Conservation (phyloP, 1,284 basidiomycete genomes). For the Ustanciosporium gigantosporum region DNA sequence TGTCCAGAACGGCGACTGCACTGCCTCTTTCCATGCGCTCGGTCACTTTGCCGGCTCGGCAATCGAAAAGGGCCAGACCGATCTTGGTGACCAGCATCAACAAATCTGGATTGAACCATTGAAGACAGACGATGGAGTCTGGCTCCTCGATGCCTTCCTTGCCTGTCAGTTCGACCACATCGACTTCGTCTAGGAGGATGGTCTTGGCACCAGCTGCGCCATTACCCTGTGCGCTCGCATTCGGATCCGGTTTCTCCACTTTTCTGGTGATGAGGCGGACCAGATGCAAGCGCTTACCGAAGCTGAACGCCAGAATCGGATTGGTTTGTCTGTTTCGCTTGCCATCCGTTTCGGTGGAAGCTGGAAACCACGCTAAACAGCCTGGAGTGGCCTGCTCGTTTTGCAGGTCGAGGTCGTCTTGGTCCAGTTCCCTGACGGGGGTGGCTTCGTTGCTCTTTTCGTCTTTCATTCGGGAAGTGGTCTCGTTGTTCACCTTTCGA, state of each 20-base stretch:
- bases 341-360: slow-evolving; percentile 32
- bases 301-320: slow-evolving; percentile 51
- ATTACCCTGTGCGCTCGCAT: neutral
- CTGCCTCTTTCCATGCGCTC: slow-evolving; percentile 50
- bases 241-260: slow-evolving; percentile 8
- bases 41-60: slow-evolving; percentile 37
- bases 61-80: slow-evolving; percentile 42
- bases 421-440: neutral
- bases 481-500: slow-evolving; percentile 26
- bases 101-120: slow-evolving; percentile 63
- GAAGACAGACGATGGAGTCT: slow-evolving; percentile 62
- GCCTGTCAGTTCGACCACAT: slow-evolving; percentile 26
- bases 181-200: slow-evolving; percentile 21
- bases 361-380: slow-evolving; percentile 52
- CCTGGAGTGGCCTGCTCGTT: slow-evolving; percentile 6
- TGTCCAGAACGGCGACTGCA: slow-evolving; percentile 59
- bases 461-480: neutral
- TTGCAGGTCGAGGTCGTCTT: neutral
- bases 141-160: slow-evolving; percentile 37
- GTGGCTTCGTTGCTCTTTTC: slow-evolving; percentile 7
- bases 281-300: slow-evolving; percentile 40
- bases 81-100: slow-evolving; percentile 35
- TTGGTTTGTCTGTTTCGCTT: slow-evolving; percentile 31
- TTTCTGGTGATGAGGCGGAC: slow-evolving; percentile 35
- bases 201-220: neutral